Base-by-base conservation (phyloP, 768 basidiomycete species). In the Fistulinella prunicolor region DNA sequence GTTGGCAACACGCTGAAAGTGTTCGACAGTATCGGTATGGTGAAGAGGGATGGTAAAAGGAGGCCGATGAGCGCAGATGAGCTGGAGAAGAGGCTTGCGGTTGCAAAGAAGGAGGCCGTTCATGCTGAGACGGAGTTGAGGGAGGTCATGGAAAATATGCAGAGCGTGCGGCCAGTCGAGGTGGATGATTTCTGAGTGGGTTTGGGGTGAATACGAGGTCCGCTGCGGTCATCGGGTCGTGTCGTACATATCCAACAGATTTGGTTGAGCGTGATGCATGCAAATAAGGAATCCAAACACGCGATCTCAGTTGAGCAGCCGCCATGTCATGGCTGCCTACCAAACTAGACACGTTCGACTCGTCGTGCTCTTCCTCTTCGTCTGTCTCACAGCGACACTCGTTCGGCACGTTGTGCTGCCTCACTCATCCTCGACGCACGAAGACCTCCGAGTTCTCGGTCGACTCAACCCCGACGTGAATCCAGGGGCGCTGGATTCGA, bases 81-180 rank as follows among this genome's bases (percentile, higher is more conserved):
- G 68, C 70, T 93, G 54, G 85, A 91, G 69, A 78, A 82, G 70
- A 87, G 83, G 62, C 70, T 90, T 21, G 70, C 61, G 24, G 80
- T 83, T 39, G 86, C 86, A 1, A 85, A 80, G 66, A 83, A 85
- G 64, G 84, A 80, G 19, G 81, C 83, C 16, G 74, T 78, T 53
- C 83, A 81, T 65, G 86, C 82, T 1, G 88, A 89, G 70, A 77
- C 80, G 24, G 85, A 89, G 66, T 72, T 92, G 38, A 76, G 78
- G 56, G 86, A 89, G 67, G 71, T 78, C 9, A 88, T 92, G 87
- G 79, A 81, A 59, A 81, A 71, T 57, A 75, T 85, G 67, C 79
- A 83, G 49, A 67, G 65, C 19, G 69, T 79, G 40, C 75, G 74
- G 54, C 81, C 82, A n/a, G 62, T 70, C 10, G 75, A 68, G 35